These are phyloP conservation scores for Epichloe glyceriae DNA, from an alignment of 2,329 filamentous ascomycete genomes.

Conservation along the genomic window DNA sequence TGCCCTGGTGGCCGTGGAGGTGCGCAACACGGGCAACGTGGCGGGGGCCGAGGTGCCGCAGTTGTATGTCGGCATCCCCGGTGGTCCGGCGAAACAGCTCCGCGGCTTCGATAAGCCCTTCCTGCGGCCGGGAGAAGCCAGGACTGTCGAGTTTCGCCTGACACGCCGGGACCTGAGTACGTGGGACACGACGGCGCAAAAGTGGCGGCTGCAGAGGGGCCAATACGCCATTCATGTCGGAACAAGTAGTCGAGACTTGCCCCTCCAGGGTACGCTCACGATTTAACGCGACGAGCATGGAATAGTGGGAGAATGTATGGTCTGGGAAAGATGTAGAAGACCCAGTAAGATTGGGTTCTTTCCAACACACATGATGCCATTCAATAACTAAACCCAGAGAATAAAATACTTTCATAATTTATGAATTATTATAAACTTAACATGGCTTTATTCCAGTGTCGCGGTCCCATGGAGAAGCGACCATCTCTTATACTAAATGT, in stretches of 20 bases:
- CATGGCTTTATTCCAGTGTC: no score
- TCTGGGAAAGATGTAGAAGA: no score
- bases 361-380: no score
- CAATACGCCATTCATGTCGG: slow-evolving; percentile 33
- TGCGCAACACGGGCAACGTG: slow-evolving; percentile 29
- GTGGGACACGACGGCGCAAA: slow-evolving; percentile 49
- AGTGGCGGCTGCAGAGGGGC: slow-evolving; percentile 41
- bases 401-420: no score
- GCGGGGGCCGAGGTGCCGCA: slow-evolving; percentile 35
- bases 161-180: slow-evolving; percentile 52
- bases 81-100: slow-evolving; percentile 42
- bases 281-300: slow-evolving; percentile 13
- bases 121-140: slow-evolving; percentile 31
- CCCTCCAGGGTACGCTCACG: slow-evolving; percentile 24
- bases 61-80: slow-evolving; percentile 34
- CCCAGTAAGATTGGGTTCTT: no score
- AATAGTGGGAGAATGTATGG: no score
- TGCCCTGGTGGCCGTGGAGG: slow-evolving; percentile 22
- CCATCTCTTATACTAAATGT: no score
- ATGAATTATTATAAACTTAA: no score
- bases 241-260: slow-evolving; percentile 32
- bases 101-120: slow-evolving; percentile 51
- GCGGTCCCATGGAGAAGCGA: no score
- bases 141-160: slow-evolving; percentile 36
- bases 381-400: no score